phyloP scores from a whole-genome alignment of 768 basidiomycete genomes.

The Thelephora ganbajun region DNA sequence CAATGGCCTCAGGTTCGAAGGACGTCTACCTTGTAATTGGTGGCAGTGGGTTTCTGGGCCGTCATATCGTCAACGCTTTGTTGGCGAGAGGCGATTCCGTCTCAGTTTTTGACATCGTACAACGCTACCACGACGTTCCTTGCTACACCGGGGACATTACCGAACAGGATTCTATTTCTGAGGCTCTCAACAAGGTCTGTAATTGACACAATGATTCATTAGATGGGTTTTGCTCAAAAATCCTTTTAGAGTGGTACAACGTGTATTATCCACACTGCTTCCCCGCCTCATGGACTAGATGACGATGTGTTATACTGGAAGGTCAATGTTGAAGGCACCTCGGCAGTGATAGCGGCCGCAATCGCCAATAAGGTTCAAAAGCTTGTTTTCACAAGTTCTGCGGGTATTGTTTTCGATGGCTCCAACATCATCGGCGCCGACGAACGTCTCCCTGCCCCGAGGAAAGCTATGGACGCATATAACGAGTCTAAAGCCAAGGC shows the following conservation, averaged over 20 bases:
- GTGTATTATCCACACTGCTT: conserved; percentile 93
- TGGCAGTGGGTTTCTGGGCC: conserved; percentile 84
- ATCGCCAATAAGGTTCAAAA: conserved; percentile 60
- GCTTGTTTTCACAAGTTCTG: conserved; percentile 90
- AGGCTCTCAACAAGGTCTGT: conserved; percentile 57
- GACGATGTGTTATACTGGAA: conserved; percentile 69
- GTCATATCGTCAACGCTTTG: conserved; percentile 82
- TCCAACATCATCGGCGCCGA: conserved; percentile 69
- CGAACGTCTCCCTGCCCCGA: conserved; percentile 69
- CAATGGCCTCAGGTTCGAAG: conserved; percentile 7
- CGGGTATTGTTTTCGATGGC: conserved; percentile 83
- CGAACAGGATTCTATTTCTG: conserved; percentile 53
- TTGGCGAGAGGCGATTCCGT: conserved; percentile 69
- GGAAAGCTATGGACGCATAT: conserved; percentile 75
- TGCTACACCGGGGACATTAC: conserved; percentile 89
- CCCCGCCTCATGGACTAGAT: conserved; percentile 55
- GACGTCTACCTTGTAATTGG: conserved; percentile 88
- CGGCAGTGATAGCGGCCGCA: conserved; percentile 73
- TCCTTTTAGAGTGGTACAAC: conserved; percentile 57
- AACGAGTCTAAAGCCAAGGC: conserved; percentile 89
- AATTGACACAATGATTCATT: background rate
- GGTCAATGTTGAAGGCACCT: conserved; percentile 90
- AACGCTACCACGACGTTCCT: conserved; percentile 73
- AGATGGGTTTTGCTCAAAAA: background rate
- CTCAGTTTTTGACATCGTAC: conserved; percentile 83